Conservation (phyloP, 2,329 filamentous ascomycete genomes). For the Parasarocladium wereldwijsianum region DNA sequence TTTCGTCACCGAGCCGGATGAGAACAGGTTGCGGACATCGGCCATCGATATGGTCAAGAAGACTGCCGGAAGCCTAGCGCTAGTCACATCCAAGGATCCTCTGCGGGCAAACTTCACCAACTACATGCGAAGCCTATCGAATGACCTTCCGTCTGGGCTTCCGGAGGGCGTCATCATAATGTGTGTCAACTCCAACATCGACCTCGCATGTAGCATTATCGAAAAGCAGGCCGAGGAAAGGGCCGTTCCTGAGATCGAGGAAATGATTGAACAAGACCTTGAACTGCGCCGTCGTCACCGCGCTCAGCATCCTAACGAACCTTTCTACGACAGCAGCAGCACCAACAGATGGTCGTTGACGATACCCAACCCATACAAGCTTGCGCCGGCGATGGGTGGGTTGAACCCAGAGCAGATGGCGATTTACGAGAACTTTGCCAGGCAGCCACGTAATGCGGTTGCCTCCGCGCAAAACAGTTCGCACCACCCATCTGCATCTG, state of each 20-base stretch:
- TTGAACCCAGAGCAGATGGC: slow-evolving; percentile 85
- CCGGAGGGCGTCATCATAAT: slow-evolving; percentile 93
- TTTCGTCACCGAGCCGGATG: slow-evolving; percentile 84
- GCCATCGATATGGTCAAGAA: slow-evolving; percentile 92
- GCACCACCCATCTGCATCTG: slow-evolving; percentile 43
- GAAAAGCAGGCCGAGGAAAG: slow-evolving; percentile 92
- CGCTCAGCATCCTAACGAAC: slow-evolving; percentile 60
- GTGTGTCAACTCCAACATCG: slow-evolving; percentile 97
- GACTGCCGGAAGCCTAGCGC: slow-evolving; percentile 79
- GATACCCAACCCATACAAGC: slow-evolving; percentile 85
- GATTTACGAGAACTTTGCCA: slow-evolving; percentile 92
- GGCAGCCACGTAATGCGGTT: slow-evolving; percentile 52
- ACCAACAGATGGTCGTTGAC: slow-evolving; percentile 87
- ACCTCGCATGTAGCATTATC: slow-evolving; percentile 83
- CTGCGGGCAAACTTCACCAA: slow-evolving; percentile 94
- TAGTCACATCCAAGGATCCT: slow-evolving; percentile 97
- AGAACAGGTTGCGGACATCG: slow-evolving; percentile 70
- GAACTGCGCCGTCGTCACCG: slow-evolving; percentile 65
- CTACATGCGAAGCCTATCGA: slow-evolving; percentile 65
- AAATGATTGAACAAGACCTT: slow-evolving; percentile 72
- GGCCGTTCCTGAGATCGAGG: slow-evolving; percentile 86
- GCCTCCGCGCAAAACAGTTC: slow-evolving; percentile 36
- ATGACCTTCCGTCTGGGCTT: slow-evolving; percentile 61
- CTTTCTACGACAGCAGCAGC: slow-evolving; percentile 59
- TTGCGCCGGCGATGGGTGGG: slow-evolving; percentile 53